Evolutionary conservation across 108 stramenopile species (phyloP).

Genomic region (Conticribra weissflogii): DNA sequence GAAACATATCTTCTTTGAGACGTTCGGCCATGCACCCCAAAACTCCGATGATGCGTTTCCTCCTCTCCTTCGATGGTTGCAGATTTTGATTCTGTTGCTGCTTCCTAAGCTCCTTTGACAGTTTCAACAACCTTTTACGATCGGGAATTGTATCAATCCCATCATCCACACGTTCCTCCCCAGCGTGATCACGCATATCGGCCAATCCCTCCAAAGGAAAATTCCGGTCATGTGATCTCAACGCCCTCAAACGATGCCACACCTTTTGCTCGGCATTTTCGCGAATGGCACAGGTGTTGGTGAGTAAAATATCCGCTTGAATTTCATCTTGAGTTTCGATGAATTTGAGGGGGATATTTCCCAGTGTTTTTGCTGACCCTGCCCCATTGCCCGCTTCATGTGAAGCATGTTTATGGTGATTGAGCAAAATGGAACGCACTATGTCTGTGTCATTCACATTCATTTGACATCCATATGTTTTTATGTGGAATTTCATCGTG

Average conservation of each 20-base stretch:
- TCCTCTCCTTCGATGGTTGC: slow-evolving; percentile 2
- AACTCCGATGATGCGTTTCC: slow-evolving; percentile 88
- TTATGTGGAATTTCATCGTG: slow-evolving; percentile 83
- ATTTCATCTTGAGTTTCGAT: slow-evolving; percentile 45
- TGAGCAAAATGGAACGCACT: slow-evolving; percentile 85
- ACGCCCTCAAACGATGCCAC: slow-evolving; percentile 82
- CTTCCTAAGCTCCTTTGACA: slow-evolving; percentile 2
- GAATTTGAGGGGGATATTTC: slow-evolving; percentile 23
- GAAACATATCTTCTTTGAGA: slow-evolving; percentile 89
- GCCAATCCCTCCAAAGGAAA: slow-evolving; percentile 27
- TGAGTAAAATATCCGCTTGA: slow-evolving; percentile 85
- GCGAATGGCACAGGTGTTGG: slow-evolving; percentile 99
- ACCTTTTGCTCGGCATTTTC: slow-evolving; percentile 98
- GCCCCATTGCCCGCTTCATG: neutral
- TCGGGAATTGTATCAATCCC: too few relatives aligned
- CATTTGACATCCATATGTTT: slow-evolving; percentile 99
- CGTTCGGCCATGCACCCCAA: slow-evolving; percentile 99
- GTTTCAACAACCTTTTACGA: too few relatives aligned
- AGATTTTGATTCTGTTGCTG: neutral
- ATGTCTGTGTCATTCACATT: slow-evolving; percentile 97
- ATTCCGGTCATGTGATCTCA: slow-evolving; percentile 48
- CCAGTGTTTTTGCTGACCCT: slow-evolving; percentile 1
- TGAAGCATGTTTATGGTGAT: neutral
- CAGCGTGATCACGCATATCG: too few relatives aligned
- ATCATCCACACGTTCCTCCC: too few relatives aligned